phyloP scores from a whole-genome alignment of 2,329 filamentous ascomycete genomes.

The Sordariomycetes sp. region DNA sequence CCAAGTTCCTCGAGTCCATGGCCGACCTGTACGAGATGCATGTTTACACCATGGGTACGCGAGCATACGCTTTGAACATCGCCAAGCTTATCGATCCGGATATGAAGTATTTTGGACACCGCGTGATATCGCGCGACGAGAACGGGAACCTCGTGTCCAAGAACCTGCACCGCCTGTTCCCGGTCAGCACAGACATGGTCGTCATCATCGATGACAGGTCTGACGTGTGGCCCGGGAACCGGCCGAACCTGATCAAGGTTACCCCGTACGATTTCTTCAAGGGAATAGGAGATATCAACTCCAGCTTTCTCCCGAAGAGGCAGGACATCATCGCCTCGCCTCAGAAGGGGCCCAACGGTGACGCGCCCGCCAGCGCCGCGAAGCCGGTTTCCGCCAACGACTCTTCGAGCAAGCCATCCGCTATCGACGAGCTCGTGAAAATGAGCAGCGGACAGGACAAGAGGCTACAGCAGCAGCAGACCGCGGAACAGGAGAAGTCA shows the following conservation, averaged over 20 bases:
- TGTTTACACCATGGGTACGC: constrained; percentile 98
- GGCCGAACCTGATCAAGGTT: constrained; percentile 88
- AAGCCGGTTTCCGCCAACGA: neutral
- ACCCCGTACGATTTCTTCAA: constrained; percentile 96
- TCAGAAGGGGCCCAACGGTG: neutral
- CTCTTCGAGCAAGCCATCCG: constrained; percentile 16
- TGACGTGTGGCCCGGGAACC: constrained; percentile 89
- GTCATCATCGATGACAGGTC: constrained; percentile 96
- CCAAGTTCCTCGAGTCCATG: constrained; percentile 68
- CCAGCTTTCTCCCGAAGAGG: constrained; percentile 83
- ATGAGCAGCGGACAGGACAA: constrained; percentile 65
- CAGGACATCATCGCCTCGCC: constrained; percentile 34
- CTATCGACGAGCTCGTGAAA: constrained; percentile 64
- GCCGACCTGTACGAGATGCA: constrained; percentile 84
- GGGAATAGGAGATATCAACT: constrained; percentile 97
- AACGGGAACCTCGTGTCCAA: constrained; percentile 90
- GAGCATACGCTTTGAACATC: constrained; percentile 89
- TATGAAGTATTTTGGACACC: constrained; percentile 80
- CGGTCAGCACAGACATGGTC: constrained; percentile 97
- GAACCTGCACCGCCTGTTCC: constrained; percentile 82
- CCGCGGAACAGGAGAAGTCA: constrained; percentile 75
- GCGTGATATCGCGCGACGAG: constrained; percentile 93
- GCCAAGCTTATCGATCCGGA: constrained; percentile 88
- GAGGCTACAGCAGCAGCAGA: constrained; percentile 60
- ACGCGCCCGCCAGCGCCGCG: neutral